These are phyloP conservation scores for Neonectria ditissima DNA, from an alignment of 2,329 filamentous ascomycete genomes.

Conservation along the genomic window DNA sequence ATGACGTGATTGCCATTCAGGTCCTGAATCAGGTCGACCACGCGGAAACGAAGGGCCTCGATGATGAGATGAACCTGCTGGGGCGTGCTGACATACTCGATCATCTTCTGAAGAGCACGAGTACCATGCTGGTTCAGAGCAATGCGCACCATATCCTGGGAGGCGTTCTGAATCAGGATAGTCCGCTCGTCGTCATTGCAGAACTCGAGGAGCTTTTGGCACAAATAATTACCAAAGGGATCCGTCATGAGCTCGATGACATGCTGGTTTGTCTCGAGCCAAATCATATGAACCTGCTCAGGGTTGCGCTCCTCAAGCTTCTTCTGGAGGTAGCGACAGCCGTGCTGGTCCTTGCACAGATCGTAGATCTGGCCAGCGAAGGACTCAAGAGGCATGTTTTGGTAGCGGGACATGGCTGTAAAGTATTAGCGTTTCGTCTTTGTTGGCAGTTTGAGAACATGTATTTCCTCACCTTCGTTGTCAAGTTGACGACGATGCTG, in stretches of 20 bases:
- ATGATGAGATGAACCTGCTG: constrained; percentile 92
- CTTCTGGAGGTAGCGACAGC: constrained; percentile 95
- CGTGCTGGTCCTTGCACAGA: constrained; percentile 97
- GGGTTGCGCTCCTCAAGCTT: constrained; percentile 91
- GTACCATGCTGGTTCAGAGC: constrained; percentile 98
- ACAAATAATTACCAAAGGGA: constrained; percentile 98
- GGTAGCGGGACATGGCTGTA: constrained; percentile 80
- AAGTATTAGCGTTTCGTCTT: constrained; percentile 44
- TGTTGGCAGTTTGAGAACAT: neutral
- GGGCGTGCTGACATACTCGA: constrained; percentile 90
- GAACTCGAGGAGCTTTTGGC: constrained; percentile 96
- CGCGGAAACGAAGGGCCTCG: constrained; percentile 81
- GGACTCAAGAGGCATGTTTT: constrained; percentile 84
- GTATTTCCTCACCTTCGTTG: constrained; percentile 69
- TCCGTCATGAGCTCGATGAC: constrained; percentile 99
- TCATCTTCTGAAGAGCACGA: constrained; percentile 98
- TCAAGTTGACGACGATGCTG: constrained; percentile 81
- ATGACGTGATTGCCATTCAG: constrained; percentile 99
- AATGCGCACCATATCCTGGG: constrained; percentile 88
- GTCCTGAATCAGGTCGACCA: constrained; percentile 96
- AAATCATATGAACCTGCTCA: constrained; percentile 91
- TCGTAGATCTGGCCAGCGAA: constrained; percentile 87
- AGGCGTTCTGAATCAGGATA: constrained; percentile 88
- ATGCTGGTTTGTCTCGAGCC: constrained; percentile 90
- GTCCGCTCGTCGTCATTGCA: constrained; percentile 97